A percentile compares a stretch with the other conserved stretches of the same genome.
Conservation (phyloP, 768 basidiomycete genomes). For the Lepiota venenata region DNA sequence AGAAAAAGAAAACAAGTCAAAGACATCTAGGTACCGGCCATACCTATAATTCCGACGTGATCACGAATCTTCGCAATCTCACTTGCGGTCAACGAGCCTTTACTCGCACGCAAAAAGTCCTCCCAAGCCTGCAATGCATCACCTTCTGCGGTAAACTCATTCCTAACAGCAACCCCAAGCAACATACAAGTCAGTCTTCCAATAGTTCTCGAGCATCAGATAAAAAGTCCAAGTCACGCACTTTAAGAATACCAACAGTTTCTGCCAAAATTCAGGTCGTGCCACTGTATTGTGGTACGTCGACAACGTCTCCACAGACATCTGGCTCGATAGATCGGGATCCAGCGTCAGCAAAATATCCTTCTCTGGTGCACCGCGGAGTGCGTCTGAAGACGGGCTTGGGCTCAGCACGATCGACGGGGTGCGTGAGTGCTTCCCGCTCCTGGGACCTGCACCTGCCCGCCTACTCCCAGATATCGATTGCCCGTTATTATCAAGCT, state of each 20-base stretch:
- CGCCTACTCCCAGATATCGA: no score
- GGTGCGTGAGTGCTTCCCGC: constrained; percentile 55
- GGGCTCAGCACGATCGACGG: constrained; percentile 80
- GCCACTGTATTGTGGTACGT: constrained; percentile 70
- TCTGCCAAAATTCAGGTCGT: constrained; percentile 78
- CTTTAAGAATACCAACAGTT: constrained; percentile 62
- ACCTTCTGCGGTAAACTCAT: constrained; percentile 56
- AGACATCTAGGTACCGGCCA: constrained; percentile 81
- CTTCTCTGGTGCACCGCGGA: constrained; percentile 33
- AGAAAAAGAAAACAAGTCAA: neutral
- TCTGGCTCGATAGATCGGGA: constrained; percentile 36
- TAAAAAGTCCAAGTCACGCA: no score
- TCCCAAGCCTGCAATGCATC: constrained; percentile 81
- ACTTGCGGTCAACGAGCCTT: constrained; percentile 72
- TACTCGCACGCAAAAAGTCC: constrained; percentile 79
- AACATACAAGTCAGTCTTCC: no score
- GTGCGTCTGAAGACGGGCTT: constrained; percentile 52
- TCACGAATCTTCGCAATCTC: constrained; percentile 95
- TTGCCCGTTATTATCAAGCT: no score
- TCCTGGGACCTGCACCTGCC: constrained; percentile 14
- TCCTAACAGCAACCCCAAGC: constrained; percentile 30
- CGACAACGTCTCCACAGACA: constrained; percentile 42
- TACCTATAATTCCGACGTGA: constrained; percentile 79
- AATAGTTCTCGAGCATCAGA: no score
- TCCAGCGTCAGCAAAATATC: constrained; percentile 74